A percentile compares a stretch with the other conserved stretches of the same genome.
Evolutionary conservation across 1,139 yeast species (phyloP).

Genomic region (Pichia sp.): DNA sequence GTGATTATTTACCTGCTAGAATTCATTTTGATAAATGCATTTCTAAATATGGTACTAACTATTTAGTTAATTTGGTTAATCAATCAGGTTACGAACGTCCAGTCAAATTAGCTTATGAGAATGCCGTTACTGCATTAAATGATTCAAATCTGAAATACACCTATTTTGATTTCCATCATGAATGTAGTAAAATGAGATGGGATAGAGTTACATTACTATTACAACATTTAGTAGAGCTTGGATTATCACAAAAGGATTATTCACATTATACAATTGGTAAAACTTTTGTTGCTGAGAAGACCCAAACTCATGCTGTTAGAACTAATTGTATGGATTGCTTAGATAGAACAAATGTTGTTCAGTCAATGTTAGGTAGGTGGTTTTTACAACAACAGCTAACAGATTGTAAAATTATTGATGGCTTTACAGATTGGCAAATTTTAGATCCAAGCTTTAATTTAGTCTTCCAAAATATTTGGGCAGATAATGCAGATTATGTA

Average conservation of each 20-base stretch:
- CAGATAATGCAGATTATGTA: slow-evolving; percentile 96
- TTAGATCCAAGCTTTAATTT: slow-evolving; percentile 54
- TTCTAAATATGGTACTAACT: slow-evolving; percentile 69
- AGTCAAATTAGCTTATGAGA: slow-evolving; percentile 79
- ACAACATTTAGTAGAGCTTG: slow-evolving; percentile 57
- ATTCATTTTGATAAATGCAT: slow-evolving; percentile 72
- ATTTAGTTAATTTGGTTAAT: slow-evolving; percentile 84
- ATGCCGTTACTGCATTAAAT: slow-evolving; percentile 56
- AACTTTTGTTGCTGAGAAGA: slow-evolving; percentile 29
- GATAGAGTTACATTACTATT: slow-evolving; percentile 75
- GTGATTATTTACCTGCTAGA: slow-evolving; percentile 51
- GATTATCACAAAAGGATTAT: slow-evolving; percentile 60
- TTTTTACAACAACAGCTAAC: slow-evolving; percentile 71
- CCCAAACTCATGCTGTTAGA: slow-evolving; percentile 70
- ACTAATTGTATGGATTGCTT: slow-evolving; percentile 99
- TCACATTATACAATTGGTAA: slow-evolving; percentile 20
- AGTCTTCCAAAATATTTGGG: slow-evolving; percentile 88
- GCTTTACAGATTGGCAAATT: slow-evolving; percentile 40
- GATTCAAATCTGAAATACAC: slow-evolving; percentile 59
- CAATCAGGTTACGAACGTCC: slow-evolving; percentile 92
- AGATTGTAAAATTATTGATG: slow-evolving; percentile 36
- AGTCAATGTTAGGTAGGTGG: slow-evolving; percentile 85
- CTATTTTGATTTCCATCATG: slow-evolving; percentile 97
- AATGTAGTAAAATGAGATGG: slow-evolving; percentile 94
- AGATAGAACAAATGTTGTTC: slow-evolving; percentile 96